Percentiles rank a stretch among this genome's conserved stretches.
phyloP scores from a whole-genome alignment of 2,329 filamentous ascomycete species.

The Macroventuria anomochaeta region DNA sequence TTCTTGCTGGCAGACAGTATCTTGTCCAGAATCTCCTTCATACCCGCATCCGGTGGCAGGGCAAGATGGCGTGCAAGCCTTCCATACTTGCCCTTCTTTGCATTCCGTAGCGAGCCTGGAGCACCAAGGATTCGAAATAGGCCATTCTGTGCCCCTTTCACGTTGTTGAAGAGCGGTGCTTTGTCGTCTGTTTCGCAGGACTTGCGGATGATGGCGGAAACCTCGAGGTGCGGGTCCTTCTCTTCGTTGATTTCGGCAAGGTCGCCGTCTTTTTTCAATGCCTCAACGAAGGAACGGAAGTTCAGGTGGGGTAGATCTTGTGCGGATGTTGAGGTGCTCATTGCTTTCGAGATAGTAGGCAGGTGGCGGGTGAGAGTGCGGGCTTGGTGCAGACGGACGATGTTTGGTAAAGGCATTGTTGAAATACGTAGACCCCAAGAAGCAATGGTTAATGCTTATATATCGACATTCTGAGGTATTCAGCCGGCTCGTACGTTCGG shows the following conservation, averaged over 20 bases:
- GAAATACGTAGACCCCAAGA: not conserved
- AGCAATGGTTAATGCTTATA: not conserved
- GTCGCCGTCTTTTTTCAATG: constrained; percentile 48
- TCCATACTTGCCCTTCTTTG: not conserved
- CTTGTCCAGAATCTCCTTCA: constrained; percentile 5
- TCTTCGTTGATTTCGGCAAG: constrained; percentile 14
- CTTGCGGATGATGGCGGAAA: constrained; percentile 55
- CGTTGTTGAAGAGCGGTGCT: constrained; percentile 61
- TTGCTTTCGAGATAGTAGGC: not conserved
- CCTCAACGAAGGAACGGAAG: constrained; percentile 57
- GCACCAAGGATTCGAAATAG: constrained; percentile 59
- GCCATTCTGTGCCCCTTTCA: constrained; percentile 56
- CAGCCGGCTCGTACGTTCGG: not conserved
- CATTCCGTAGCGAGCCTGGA: constrained; percentile 48
- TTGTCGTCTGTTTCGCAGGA: constrained; percentile 56
- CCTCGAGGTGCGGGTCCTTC: constrained; percentile 13
- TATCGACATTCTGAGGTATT: not conserved
- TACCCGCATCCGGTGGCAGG: not conserved
- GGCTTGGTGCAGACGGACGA: not conserved
- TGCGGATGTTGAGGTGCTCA: not conserved
- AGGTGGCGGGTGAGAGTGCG: not conserved
- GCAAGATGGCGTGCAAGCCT: constrained; percentile 9
- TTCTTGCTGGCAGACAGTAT: constrained; percentile 1
- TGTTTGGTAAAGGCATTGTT: not conserved
- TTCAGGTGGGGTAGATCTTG: constrained; percentile 23